phyloP scores from a whole-genome alignment of 2,329 filamentous ascomycete genomes.

The Rhynchosporium secalis region DNA sequence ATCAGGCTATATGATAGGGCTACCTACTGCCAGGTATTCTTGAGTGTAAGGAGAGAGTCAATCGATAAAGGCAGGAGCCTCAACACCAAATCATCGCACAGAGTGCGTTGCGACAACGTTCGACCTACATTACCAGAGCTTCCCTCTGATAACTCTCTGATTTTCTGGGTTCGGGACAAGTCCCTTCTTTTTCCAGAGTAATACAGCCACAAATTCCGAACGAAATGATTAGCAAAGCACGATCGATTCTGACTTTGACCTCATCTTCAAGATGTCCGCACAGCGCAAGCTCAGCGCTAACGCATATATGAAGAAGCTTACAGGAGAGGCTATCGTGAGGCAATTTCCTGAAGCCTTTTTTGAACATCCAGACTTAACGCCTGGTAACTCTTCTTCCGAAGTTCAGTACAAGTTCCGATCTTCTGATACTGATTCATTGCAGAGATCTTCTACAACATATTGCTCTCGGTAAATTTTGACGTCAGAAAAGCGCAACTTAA shows the following conservation, averaged over 20 bases:
- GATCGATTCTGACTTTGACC: not conserved
- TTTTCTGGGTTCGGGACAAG: not conserved
- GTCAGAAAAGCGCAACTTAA: not conserved
- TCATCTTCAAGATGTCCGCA: not conserved
- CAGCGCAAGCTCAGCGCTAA: not conserved
- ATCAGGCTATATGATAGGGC: too few species aligned
- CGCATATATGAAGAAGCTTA: not conserved
- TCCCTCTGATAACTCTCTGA: too few species aligned
- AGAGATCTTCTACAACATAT: constrained; percentile 1
- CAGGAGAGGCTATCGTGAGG: not conserved
- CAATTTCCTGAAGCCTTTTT: not conserved
- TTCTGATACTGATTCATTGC: not conserved
- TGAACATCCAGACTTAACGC: not conserved
- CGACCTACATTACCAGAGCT: too few species aligned
- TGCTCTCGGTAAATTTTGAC: not conserved
- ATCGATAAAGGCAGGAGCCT: too few species aligned
- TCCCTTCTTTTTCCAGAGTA: not conserved
- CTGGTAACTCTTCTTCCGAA: not conserved
- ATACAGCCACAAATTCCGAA: not conserved
- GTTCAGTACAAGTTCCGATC: not conserved
- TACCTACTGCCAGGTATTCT: too few species aligned
- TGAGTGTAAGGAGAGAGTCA: too few species aligned
- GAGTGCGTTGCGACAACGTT: too few species aligned
- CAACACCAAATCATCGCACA: too few species aligned
- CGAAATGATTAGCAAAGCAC: not conserved